Evolutionary conservation across 768 basidiomycete genomes (phyloP).

Genomic region (Pleurotus ostreatus): DNA sequence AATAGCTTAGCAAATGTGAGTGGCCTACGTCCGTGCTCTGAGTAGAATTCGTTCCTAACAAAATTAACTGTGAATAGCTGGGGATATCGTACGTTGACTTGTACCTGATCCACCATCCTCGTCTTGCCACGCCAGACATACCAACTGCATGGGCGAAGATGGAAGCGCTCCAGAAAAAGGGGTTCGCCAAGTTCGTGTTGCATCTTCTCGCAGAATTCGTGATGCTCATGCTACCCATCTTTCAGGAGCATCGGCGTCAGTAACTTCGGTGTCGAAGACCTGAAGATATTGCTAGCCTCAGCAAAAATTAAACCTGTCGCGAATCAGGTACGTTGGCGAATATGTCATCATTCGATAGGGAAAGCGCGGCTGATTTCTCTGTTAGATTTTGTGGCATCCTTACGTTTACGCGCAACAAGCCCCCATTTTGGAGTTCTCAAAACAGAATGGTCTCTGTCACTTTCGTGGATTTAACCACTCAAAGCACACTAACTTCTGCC

Average conservation of each 20-base stretch:
- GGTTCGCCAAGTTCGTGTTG: slow-evolving; percentile 47
- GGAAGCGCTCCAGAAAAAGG: slow-evolving; percentile 53
- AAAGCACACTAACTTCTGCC: background rate
- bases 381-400: slow-evolving; percentile 60
- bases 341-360: background rate
- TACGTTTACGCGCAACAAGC: slow-evolving; percentile 57
- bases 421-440: slow-evolving; percentile 54
- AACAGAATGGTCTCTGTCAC: slow-evolving; percentile 31
- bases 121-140: slow-evolving; percentile 52
- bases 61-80: slow-evolving; percentile 33
- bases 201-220: background rate
- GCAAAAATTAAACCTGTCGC: slow-evolving; percentile 62
- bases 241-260: slow-evolving; percentile 68
- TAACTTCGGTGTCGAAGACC: slow-evolving; percentile 57
- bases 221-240: too few species aligned
- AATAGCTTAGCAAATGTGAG: slow-evolving; percentile 55
- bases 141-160: slow-evolving; percentile 60
- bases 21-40: background rate
- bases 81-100: slow-evolving; percentile 64
- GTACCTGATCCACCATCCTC: slow-evolving; percentile 65
- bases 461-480: too few species aligned
- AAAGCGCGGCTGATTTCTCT: too few species aligned
- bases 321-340: slow-evolving; percentile 49
- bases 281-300: slow-evolving; percentile 49
- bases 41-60: too few species aligned